Evolutionary conservation across 169 alveolate genomes (phyloP).

Genomic region (Babesia bigemina): DNA sequence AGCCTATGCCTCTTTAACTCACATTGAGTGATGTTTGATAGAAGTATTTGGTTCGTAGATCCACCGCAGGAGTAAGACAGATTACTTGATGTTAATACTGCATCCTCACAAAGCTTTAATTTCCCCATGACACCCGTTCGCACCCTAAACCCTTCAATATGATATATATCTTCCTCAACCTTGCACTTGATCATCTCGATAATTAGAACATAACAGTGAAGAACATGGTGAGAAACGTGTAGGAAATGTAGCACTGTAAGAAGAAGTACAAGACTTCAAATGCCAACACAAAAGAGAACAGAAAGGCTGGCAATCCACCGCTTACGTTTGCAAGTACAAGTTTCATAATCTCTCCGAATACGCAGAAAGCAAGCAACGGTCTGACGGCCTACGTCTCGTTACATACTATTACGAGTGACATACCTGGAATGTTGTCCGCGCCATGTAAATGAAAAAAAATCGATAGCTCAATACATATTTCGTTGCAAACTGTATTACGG

Average conservation of each 20-base stretch:
- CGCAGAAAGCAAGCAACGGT: constrained; percentile 86
- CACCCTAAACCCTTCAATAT: constrained; percentile 9
- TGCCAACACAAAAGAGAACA: constrained; percentile 86
- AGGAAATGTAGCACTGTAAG: constrained; percentile 86
- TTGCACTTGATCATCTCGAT: constrained; percentile 15
- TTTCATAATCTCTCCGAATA: constrained; percentile 86
- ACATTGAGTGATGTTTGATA: constrained; percentile 31
- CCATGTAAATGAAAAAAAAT: constrained; percentile 85
- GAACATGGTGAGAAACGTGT: constrained; percentile 87
- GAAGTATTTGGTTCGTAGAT: not conserved
- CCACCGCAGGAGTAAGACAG: constrained; percentile 21
- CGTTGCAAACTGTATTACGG: constrained; percentile 77
- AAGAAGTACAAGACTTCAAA: constrained; percentile 86
- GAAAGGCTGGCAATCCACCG: constrained; percentile 82
- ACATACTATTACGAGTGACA: not conserved
- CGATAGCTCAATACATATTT: constrained; percentile 80
- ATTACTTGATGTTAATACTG: constrained; percentile 34
- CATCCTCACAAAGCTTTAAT: constrained; percentile 22
- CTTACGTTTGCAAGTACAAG: constrained; percentile 83
- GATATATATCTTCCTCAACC: constrained; percentile 34
- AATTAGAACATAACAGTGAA: constrained; percentile 84
- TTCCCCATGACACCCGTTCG: constrained; percentile 38
- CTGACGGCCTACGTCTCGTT: constrained; percentile 80
- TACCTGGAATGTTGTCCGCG: constrained; percentile 87
- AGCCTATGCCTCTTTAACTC: constrained; percentile 9